A percentile compares a stretch with the other conserved stretches of the same genome.
These are phyloP conservation scores for Ophiosphaerella narmari DNA, from an alignment of 2,329 filamentous ascomycete species.

Conservation along the genomic window DNA sequence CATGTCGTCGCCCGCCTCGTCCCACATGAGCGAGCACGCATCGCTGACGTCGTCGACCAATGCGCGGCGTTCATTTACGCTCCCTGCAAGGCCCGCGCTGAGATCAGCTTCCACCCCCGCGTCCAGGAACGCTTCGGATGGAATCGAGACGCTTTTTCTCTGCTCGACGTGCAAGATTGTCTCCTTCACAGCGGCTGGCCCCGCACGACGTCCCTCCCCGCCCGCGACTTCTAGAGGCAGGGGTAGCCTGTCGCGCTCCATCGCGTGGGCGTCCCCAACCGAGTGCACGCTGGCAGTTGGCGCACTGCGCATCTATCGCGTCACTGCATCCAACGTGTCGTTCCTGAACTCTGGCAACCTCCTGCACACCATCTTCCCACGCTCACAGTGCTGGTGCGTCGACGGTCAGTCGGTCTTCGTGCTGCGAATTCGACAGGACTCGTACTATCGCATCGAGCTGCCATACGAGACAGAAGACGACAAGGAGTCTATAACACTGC, in stretches of 20 bases:
- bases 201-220: slow-evolving; percentile 43
- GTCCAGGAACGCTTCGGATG: slow-evolving; percentile 47
- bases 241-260: slow-evolving; percentile 62
- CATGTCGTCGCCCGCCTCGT: slow-evolving; percentile 41
- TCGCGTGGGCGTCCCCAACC: slow-evolving; percentile 75
- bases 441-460: slow-evolving; percentile 90
- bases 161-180: slow-evolving; percentile 75
- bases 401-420: slow-evolving; percentile 84
- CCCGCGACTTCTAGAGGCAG: slow-evolving; percentile 23
- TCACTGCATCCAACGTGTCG: slow-evolving; percentile 77
- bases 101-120: slow-evolving; percentile 35
- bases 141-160: slow-evolving; percentile 73
- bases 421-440: slow-evolving; percentile 79
- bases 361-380: slow-evolving; percentile 83
- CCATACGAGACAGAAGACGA: slow-evolving; percentile 69
- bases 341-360: slow-evolving; percentile 86
- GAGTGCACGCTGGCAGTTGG: slow-evolving; percentile 83
- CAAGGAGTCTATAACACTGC: slow-evolving; percentile 63
- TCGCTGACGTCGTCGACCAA: slow-evolving; percentile 23
- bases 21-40: slow-evolving; percentile 33
- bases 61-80: slow-evolving; percentile 55
- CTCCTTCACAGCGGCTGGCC: slow-evolving; percentile 57
- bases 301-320: slow-evolving; percentile 80
- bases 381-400: slow-evolving; percentile 93
- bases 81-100: slow-evolving; percentile 48